Base-by-base conservation (phyloP, 139 green algal genomes). In the Chlorella sp. region DNA sequence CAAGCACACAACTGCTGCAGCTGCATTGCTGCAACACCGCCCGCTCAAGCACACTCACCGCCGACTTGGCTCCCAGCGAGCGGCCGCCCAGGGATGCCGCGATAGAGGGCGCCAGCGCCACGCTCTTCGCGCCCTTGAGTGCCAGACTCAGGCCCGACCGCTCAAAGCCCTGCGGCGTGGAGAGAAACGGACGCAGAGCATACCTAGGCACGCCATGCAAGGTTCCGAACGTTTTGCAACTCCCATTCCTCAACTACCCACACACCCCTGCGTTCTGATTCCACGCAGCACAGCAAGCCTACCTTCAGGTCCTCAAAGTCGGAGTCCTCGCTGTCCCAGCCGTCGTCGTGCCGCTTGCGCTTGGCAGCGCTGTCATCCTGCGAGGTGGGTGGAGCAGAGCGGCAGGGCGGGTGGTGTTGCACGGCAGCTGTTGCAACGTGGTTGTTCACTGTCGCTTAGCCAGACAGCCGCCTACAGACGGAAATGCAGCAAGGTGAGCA, bases 291-390 rank as follows among this genome's bases (percentile, higher is more conserved):
- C 25, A 1, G 5, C 3, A 6, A 1, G 20, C 62, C 3, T 25
- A 39, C 75, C 55, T 80, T 76, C 76, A 97, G 81, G 63, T 97
- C 94, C 26, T 96, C 93, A 85, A 93, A 93, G 73, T 97, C 94
- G 1, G 79, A 91, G 82, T 96, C 94, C 13, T 95, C 92, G 4
- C 80, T 88, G 67, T 90, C 87, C n/a, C 82, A 90, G 18, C 62
- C 80, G 13, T 78, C 68, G 28, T 87, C 72, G 2, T 21, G 78
- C 36, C 87, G 75, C 72, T 89, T 86, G n/a, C 60, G 81, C 82
- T 93, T 95, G 80, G 81, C 57, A 63, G 78, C 80, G 28, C 6
- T 9, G 63, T 69, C 63, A 28, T 69, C 63, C 63, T 69, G 55
- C 38, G 28, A 51, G 44, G n/a, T n/a, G n/a, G n/a, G n/a, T n/a